phyloP scores from a whole-genome alignment of 108 stramenopile genomes.

The Cyclotella sp. region DNA sequence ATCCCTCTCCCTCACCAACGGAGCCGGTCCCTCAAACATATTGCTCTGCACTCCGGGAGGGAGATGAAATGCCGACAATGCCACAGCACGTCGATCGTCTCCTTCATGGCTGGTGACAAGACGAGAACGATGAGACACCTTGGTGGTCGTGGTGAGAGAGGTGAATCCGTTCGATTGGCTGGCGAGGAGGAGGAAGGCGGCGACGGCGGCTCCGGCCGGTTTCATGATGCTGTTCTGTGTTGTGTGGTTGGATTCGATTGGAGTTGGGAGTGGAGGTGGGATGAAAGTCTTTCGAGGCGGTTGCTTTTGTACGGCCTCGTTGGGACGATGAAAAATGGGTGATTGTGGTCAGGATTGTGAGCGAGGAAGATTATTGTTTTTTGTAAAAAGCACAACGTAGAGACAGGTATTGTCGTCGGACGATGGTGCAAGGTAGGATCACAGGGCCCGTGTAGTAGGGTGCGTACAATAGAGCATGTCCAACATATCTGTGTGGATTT shows the following conservation, averaged over 20 bases:
- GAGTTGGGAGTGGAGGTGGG: not conserved
- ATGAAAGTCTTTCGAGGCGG: too few relatives aligned
- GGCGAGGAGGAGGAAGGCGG: slow-evolving; percentile 6
- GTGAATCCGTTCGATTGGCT: not conserved
- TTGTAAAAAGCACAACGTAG: too few relatives aligned
- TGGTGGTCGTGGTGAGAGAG: not conserved
- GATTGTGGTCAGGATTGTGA: too few relatives aligned
- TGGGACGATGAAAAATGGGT: too few relatives aligned
- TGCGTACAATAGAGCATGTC: too few relatives aligned
- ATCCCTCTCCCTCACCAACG: slow-evolving; percentile 91
- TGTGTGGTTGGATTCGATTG: not conserved
- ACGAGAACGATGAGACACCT: not conserved
- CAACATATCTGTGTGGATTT: too few relatives aligned
- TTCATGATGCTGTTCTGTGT: not conserved
- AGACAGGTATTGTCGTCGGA: too few relatives aligned
- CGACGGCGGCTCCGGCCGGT: slow-evolving; percentile 10
- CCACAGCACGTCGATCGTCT: not conserved
- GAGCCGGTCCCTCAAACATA: slow-evolving; percentile 85
- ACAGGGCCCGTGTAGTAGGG: too few relatives aligned
- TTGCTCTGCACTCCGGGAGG: slow-evolving; percentile 55
- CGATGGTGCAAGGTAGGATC: too few relatives aligned
- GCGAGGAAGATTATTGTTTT: too few relatives aligned
- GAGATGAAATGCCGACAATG: slow-evolving; percentile 35
- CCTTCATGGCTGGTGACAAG: not conserved
- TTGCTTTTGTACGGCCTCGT: too few relatives aligned